These are phyloP conservation scores for Candida jianshihensis DNA, from an alignment of 805 yeast genomes.

Conservation along the genomic window DNA sequence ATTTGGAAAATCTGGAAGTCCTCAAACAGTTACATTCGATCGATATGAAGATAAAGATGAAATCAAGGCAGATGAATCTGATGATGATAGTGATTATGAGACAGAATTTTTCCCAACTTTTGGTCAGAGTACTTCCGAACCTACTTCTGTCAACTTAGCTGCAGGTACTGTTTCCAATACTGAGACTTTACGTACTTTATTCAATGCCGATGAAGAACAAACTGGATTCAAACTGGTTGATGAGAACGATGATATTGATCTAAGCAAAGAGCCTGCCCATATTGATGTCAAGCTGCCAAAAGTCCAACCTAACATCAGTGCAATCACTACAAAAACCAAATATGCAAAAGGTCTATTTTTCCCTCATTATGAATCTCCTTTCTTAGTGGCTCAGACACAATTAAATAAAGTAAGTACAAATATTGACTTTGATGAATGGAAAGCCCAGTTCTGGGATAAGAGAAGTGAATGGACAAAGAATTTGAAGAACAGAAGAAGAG, in stretches of 20 bases:
- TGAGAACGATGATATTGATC: slow-evolving; percentile 41
- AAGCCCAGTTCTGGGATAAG: slow-evolving; percentile 71
- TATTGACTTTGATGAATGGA: slow-evolving; percentile 45
- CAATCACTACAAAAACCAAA: slow-evolving; percentile 22
- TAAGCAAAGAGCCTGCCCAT: slow-evolving; percentile 20
- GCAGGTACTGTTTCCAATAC: slow-evolving; percentile 38
- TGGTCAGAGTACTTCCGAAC: slow-evolving; percentile 21
- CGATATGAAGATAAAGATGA: slow-evolving; percentile 19
- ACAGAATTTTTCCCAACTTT: slow-evolving; percentile 45
- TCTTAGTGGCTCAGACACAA: slow-evolving; percentile 79
- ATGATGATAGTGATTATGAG: slow-evolving; percentile 21
- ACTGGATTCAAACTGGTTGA: slow-evolving; percentile 37
- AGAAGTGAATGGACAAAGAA: slow-evolving; percentile 77
- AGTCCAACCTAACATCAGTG: slow-evolving; percentile 9
- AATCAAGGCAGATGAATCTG: slow-evolving; percentile 1
- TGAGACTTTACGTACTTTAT: slow-evolving; percentile 54
- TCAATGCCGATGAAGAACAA: slow-evolving; percentile 37
- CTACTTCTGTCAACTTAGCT: slow-evolving; percentile 3
- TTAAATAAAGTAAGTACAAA: slow-evolving; percentile 43
- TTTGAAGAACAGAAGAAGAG: slow-evolving; percentile 69
- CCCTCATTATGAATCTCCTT: slow-evolving; percentile 80
- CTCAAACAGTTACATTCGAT: slow-evolving; percentile 10
- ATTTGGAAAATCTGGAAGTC: slow-evolving; percentile 13
- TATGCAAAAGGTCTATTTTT: slow-evolving; percentile 60
- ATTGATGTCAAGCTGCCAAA: slow-evolving; percentile 20